phyloP scores from a whole-genome alignment of 1,139 yeast genomes.

The Saccharomycopsis hybrid region DNA sequence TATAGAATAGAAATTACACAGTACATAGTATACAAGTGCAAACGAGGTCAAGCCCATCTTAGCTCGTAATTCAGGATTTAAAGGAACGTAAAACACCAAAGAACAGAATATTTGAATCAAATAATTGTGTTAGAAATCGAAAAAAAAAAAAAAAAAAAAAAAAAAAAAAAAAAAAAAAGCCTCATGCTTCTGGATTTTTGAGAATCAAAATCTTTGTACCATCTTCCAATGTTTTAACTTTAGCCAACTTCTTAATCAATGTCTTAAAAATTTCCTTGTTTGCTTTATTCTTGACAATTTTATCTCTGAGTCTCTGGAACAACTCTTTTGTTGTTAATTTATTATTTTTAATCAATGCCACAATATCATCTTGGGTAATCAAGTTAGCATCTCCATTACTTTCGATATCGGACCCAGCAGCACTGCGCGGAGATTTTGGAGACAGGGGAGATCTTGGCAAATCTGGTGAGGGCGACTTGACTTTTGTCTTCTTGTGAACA shows the following conservation, averaged over 20 bases:
- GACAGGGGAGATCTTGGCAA: slow-evolving; percentile 1
- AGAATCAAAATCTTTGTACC: slow-evolving; percentile 18
- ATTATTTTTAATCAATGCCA: slow-evolving; percentile 7
- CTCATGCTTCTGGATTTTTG: slow-evolving; percentile 13
- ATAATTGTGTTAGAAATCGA: no score
- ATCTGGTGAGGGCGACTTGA: slow-evolving; percentile 8
- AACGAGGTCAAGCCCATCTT: no score
- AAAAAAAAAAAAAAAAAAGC: no score
- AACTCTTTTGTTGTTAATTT: slow-evolving; percentile 19
- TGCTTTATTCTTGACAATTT: slow-evolving; percentile 13
- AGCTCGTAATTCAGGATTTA: no score
- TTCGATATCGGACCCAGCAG: not conserved
- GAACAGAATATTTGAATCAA: no score
- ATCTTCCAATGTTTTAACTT: slow-evolving; percentile 13
- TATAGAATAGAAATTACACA: no score
- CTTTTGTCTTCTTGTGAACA: slow-evolving; percentile 9
- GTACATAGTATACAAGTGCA: no score
- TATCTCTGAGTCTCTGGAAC: slow-evolving; percentile 9
- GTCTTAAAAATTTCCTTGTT: slow-evolving; percentile 16
- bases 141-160: no score
- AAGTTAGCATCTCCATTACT: slow-evolving; percentile 8
- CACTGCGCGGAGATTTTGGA: slow-evolving; percentile 2
- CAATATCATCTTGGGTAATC: slow-evolving; percentile 16
- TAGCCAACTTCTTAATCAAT: slow-evolving; percentile 15
- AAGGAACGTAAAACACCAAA: no score